Percentiles rank a stretch among this genome's conserved stretches.
Evolutionary conservation across 108 stramenopile species (phyloP).

Genomic region (Nitzschia sp.): DNA sequence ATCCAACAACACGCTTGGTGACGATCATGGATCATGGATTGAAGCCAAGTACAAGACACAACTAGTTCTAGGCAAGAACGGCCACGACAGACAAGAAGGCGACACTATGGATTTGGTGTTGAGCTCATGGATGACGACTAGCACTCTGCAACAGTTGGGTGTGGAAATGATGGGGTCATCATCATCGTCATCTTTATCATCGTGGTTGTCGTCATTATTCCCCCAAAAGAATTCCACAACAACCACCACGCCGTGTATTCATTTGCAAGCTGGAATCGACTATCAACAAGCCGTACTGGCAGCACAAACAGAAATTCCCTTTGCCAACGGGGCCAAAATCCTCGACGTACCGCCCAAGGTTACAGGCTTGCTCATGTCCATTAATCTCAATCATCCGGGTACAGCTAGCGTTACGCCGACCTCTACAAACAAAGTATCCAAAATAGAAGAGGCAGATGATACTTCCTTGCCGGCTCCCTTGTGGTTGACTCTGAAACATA

Average conservation of each 20-base stretch:
- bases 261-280: slow-evolving; percentile 28
- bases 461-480: slow-evolving; percentile 5
- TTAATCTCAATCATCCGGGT: slow-evolving; percentile 18
- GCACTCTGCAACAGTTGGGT: not conserved
- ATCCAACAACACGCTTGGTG: too few species aligned
- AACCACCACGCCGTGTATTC: too few species aligned
- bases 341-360: not conserved
- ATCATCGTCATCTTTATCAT: not conserved
- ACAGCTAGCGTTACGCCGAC: not conserved
- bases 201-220: not conserved
- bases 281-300: slow-evolving; percentile 34
- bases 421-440: not conserved
- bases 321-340: not conserved
- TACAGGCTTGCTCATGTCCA: slow-evolving; percentile 10
- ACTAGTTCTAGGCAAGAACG: not conserved
- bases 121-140: slow-evolving; percentile 13
- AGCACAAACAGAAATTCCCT: slow-evolving; percentile 13
- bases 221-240: too few species aligned
- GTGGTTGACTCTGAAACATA: slow-evolving; percentile 39
- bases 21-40: slow-evolving; percentile 6
- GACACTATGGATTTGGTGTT: not conserved
- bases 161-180: not conserved
- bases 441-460: not conserved
- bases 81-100: not conserved
- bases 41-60: slow-evolving; percentile 2